These are phyloP conservation scores for Microthlaspi erraticum DNA, from an alignment of 345 rosid genomes.

Conservation along the genomic window DNA sequence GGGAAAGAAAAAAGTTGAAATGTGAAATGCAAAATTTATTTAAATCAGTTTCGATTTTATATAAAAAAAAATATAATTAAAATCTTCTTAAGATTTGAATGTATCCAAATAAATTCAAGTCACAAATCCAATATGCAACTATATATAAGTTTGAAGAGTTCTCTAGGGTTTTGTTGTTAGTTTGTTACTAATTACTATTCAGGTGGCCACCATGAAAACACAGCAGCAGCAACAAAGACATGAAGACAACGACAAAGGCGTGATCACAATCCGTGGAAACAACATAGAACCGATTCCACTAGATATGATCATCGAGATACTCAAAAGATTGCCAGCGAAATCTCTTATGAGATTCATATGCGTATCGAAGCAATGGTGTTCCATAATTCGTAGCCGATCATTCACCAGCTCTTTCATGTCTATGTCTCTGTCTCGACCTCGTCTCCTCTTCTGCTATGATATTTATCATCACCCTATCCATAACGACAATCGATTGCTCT, in stretches of 20 bases:
- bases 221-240: neutral
- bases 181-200: neutral
- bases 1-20: too few relatives aligned
- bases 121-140: too few relatives aligned
- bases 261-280: neutral
- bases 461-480: too few relatives aligned
- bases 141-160: neutral
- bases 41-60: too few relatives aligned
- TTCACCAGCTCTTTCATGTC: neutral
- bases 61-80: too few relatives aligned
- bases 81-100: too few relatives aligned
- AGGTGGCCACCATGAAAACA: neutral
- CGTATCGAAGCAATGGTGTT: constrained; percentile 10
- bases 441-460: neutral
- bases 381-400: neutral
- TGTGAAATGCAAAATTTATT: too few relatives aligned
- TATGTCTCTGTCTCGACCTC: neutral
- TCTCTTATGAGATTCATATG: neutral
- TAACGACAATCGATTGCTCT: neutral
- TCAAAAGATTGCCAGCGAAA: neutral
- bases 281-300: neutral
- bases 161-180: neutral
- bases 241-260: neutral
- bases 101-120: too few relatives aligned
- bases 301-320: neutral